Base-by-base conservation (phyloP, 257 asterid species). In the Nicotiana tomentosiformis region DNA sequence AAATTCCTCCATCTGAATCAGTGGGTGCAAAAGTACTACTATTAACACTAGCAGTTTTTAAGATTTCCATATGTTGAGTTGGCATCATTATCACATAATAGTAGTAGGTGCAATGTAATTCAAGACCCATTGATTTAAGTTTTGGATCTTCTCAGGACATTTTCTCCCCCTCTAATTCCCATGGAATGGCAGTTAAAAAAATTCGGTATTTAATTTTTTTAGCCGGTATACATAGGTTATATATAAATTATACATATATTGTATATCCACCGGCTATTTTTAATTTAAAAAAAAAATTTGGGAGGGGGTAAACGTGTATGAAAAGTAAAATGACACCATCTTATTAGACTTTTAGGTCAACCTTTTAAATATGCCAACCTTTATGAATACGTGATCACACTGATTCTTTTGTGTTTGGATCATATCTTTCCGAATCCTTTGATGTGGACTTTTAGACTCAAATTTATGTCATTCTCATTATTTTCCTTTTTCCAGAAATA, bases 401-500 rank as follows among this genome's bases (percentile, higher is more conserved):
- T 43, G 20, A 6, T 20, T 43, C 11, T 17, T 43, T 62, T 62
- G 67, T 23, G 67, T 62, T 62, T 20, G 33, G 7, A 32, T 43
- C 2, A 51, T 74, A 49, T 49, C 80, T 74, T 74, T 74, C 6
- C 16, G 43, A 74, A 74, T 74, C 80, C 62, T 74, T 74, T 72
- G 39, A 72, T 72, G 79, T 46, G 14, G 61, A 74, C 61, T 66
- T 66, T 29, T 29, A 46, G 30, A 17, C 62, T 66, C 62, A 30
- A 37, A 3, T 66, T 49, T 66, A 66, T 35, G 35, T 32, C 55
- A 32, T 67, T 81, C 46, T 67, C 37, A 3, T 51, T n/a, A 18
- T 70, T 16, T 10, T n/a, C 5, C 14, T 46, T 4, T 29, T 46
- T 12, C 58, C n/a, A 72, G 23, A 72, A 43, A 46, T 57, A 62